These are phyloP conservation scores for Protomyces gravidus DNA, from an alignment of 1,139 yeast species.

Conservation along the genomic window DNA sequence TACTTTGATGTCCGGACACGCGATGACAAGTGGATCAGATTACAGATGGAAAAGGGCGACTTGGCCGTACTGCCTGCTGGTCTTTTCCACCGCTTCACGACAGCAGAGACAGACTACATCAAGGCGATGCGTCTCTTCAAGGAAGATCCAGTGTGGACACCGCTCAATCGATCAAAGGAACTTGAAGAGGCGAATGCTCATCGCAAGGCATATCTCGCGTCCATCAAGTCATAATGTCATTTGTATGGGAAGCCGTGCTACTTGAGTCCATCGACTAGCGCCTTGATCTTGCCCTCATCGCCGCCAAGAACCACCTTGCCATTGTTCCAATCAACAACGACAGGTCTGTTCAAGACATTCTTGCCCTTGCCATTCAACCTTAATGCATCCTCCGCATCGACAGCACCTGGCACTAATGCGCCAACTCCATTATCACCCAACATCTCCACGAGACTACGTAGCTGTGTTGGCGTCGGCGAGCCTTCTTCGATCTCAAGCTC, in stretches of 20 bases:
- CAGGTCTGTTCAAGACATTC: slow-evolving; percentile 7
- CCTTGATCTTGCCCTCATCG: slow-evolving; percentile 12
- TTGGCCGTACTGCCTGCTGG: slow-evolving; percentile 44
- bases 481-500: slow-evolving; percentile 19
- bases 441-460: slow-evolving; percentile 19
- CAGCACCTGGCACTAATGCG: slow-evolving; percentile 17
- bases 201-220: slow-evolving; percentile 46
- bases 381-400: slow-evolving; percentile 12
- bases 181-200: slow-evolving; percentile 43
- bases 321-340: slow-evolving; percentile 23
- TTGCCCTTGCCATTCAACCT: slow-evolving; percentile 7
- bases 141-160: slow-evolving; percentile 77
- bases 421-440: slow-evolving; percentile 6
- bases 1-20: slow-evolving; percentile 78
- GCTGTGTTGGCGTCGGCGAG: slow-evolving; percentile 22
- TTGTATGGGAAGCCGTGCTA: too few species aligned
- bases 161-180: slow-evolving; percentile 58
- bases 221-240: slow-evolving; percentile 34
- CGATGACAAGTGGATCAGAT: slow-evolving; percentile 73
- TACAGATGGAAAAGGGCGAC: slow-evolving; percentile 61
- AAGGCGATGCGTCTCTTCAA: slow-evolving; percentile 79
- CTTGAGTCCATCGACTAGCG: slow-evolving; percentile 8
- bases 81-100: slow-evolving; percentile 45
- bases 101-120: slow-evolving; percentile 59
- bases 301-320: slow-evolving; percentile 24